These are phyloP conservation scores for Hemisphaericaspora xylanilytica DNA, from an alignment of 1,139 yeast genomes.

Conservation along the genomic window DNA sequence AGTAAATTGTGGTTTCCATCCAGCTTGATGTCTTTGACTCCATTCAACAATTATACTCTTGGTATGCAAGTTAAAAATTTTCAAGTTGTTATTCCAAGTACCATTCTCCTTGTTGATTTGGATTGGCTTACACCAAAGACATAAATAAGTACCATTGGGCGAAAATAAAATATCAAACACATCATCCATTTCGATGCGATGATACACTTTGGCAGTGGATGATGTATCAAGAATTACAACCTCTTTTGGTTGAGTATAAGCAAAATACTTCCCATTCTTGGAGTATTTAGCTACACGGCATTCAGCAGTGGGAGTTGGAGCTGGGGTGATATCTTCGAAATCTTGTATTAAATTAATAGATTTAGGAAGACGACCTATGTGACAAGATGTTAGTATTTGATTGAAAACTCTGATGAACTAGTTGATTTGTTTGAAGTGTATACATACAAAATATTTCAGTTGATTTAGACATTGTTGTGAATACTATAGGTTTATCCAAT, in stretches of 20 bases:
- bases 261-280: constrained; percentile 54
- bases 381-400: constrained; percentile 14
- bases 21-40: constrained; percentile 79
- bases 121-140: constrained; percentile 90
- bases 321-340: constrained; percentile 34
- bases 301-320: constrained; percentile 38
- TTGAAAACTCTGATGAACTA: background rate
- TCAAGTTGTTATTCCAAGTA: constrained; percentile 73
- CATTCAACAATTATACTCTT: constrained; percentile 59
- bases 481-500: constrained; percentile 3
- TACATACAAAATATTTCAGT: constrained; percentile 47
- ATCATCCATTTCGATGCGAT: constrained; percentile 50
- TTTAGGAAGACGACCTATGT: constrained; percentile 59
- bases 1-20: constrained; percentile 90
- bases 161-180: constrained; percentile 84
- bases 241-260: constrained; percentile 53
- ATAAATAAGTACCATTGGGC: constrained; percentile 79
- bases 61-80: constrained; percentile 58
- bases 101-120: constrained; percentile 58
- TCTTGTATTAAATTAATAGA: constrained; percentile 58
- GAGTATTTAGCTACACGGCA: constrained; percentile 51
- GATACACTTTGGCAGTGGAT: constrained; percentile 23
- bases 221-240: constrained; percentile 62
- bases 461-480: constrained; percentile 29
- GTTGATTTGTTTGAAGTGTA: too few species aligned